These are phyloP conservation scores for Glycine latifolia DNA, from an alignment of 306 rosid genomes.

Conservation along the genomic window DNA sequence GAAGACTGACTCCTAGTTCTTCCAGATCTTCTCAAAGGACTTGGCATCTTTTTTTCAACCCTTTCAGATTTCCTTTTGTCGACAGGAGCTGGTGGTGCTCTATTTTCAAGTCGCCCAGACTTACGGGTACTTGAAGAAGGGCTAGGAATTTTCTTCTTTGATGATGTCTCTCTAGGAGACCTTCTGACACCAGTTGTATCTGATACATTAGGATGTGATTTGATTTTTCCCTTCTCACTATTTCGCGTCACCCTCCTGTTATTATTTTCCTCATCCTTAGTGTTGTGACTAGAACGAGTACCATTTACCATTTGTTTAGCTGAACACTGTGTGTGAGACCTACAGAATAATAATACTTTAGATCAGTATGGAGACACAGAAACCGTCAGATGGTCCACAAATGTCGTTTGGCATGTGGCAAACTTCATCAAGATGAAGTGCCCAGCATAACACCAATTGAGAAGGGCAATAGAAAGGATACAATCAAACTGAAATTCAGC, in stretches of 20 bases:
- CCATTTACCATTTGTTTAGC: slow-evolving; percentile 64
- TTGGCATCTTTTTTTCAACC: slow-evolving; percentile 55
- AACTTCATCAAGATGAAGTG: slow-evolving; percentile 26
- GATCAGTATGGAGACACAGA: slow-evolving; percentile 37
- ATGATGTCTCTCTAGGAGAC: slow-evolving; percentile 59
- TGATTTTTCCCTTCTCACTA: slow-evolving; percentile 49
- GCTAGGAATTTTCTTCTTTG: slow-evolving; percentile 48
- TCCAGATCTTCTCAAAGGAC: slow-evolving; percentile 67
- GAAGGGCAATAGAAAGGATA: not conserved
- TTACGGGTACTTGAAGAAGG: slow-evolving; percentile 54
- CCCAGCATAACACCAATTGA: slow-evolving; percentile 20
- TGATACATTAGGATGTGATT: slow-evolving; percentile 40
- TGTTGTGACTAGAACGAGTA: slow-evolving; percentile 57
- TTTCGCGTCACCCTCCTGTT: slow-evolving; percentile 45
- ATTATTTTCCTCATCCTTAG: slow-evolving; percentile 55
- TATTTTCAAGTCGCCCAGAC: slow-evolving; percentile 58
- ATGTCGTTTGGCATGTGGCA: not conserved
- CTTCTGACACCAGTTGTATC: slow-evolving; percentile 62
- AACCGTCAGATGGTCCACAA: slow-evolving; percentile 21
- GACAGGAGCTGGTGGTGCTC: slow-evolving; percentile 41
- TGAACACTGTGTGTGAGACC: slow-evolving; percentile 28
- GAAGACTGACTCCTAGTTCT: slow-evolving; percentile 52
- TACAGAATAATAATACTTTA: slow-evolving; percentile 34
- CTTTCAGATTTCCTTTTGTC: slow-evolving; percentile 51
- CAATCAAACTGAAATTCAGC: slow-evolving; percentile 34